Conservation (phyloP, 495 filamentous ascomycete species). For the Tuber magnatum region DNA sequence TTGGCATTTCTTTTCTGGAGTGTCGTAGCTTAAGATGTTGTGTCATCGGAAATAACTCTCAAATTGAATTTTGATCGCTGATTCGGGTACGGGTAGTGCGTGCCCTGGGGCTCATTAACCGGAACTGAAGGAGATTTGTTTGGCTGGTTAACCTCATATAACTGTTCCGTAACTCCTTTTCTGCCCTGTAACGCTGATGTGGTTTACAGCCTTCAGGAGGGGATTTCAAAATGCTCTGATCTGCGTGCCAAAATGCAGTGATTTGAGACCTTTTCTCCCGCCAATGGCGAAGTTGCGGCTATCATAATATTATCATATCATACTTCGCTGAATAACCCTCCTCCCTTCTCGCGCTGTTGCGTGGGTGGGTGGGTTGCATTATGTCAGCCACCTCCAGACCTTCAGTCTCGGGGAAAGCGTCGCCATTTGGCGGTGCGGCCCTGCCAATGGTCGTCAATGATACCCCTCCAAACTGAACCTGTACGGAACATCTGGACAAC, state of each 20-base stretch:
- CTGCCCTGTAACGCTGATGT: background rate
- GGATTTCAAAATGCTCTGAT: background rate
- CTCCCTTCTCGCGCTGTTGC: background rate
- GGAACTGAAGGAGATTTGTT: background rate
- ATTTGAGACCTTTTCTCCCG: background rate
- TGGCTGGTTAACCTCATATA: background rate
- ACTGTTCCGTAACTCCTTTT: background rate
- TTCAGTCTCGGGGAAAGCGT: background rate
- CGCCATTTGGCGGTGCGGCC: background rate
- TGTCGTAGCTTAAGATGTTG: background rate
- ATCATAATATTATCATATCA: too few relatives aligned
- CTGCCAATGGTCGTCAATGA: background rate
- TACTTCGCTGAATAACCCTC: background rate
- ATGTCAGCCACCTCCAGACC: background rate
- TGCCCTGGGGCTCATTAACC: background rate
- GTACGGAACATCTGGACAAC: background rate
- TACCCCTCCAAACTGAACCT: background rate
- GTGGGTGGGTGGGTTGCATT: background rate
- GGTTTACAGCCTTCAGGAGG: background rate
- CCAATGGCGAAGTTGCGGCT: background rate
- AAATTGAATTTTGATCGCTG: background rate
- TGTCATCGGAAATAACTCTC: background rate
- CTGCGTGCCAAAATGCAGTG: background rate
- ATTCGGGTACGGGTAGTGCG: too few relatives aligned
- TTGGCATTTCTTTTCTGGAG: background rate